phyloP scores from a whole-genome alignment of 192 early-diverging fungal genomes.

The Coemansia sp. region DNA sequence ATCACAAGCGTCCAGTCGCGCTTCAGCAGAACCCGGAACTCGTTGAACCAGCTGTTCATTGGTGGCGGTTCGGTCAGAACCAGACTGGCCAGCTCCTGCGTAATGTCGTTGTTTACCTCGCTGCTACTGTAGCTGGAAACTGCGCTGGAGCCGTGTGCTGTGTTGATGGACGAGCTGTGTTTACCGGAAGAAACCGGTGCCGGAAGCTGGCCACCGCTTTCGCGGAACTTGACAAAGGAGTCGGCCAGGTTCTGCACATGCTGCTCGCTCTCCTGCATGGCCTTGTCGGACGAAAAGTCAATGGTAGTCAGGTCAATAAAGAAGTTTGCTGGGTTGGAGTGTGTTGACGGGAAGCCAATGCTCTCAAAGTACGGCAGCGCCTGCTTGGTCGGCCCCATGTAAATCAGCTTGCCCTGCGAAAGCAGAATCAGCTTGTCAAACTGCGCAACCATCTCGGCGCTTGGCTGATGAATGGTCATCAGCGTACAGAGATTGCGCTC shows the following conservation, averaged over 20 bases:
- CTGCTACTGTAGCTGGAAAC: not conserved
- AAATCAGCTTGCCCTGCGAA: slow-evolving; percentile 56
- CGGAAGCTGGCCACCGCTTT: not conserved
- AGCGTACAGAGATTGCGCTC: slow-evolving; percentile 61
- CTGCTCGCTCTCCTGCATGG: slow-evolving; percentile 9
- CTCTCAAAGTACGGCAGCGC: slow-evolving; percentile 34
- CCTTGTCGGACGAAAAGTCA: slow-evolving; percentile 27
- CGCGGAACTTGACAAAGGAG: slow-evolving; percentile 8
- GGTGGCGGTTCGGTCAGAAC: slow-evolving; percentile 4
- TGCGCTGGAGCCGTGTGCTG: not conserved
- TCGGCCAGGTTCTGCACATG: slow-evolving; percentile 19
- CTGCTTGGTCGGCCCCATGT: slow-evolving; percentile 39
- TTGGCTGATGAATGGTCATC: slow-evolving; percentile 39
- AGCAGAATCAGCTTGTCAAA: slow-evolving; percentile 75
- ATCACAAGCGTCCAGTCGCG: slow-evolving; percentile 3
- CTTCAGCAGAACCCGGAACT: slow-evolving; percentile 8
- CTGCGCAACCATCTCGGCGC: slow-evolving; percentile 63
- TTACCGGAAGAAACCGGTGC: not conserved
- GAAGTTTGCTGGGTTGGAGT: slow-evolving; percentile 64
- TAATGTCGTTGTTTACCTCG: slow-evolving; percentile 6
- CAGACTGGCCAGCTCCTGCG: slow-evolving; percentile 1
- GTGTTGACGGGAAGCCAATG: slow-evolving; percentile 49
- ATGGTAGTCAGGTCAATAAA: slow-evolving; percentile 57
- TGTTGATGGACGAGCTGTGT: not conserved
- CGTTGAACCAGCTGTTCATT: slow-evolving; percentile 12